Evolutionary conservation across 306 rosid species (phyloP).

Genomic region (Vigna hirtella): DNA sequence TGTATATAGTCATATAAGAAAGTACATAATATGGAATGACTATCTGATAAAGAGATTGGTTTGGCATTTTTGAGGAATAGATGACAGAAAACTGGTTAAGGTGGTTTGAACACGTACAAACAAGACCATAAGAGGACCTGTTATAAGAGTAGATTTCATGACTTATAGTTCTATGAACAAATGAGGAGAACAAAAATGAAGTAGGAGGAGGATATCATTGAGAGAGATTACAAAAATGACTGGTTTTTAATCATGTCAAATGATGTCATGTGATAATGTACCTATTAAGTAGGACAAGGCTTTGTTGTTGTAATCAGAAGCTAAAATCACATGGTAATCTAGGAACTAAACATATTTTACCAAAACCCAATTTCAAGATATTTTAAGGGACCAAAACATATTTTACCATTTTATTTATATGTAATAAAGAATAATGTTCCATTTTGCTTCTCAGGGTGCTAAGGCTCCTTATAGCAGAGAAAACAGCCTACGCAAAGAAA

Average conservation of each 20-base stretch:
- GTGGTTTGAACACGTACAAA: no score
- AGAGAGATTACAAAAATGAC: no score
- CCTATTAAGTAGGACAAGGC: no score
- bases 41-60: neutral
- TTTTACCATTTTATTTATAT: neutral
- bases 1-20: neutral
- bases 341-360: neutral
- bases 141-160: neutral
- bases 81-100: neutral
- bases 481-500: constrained; percentile 85
- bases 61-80: neutral
- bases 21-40: neutral
- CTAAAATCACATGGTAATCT: neutral
- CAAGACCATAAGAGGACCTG: neutral
- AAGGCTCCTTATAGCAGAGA: constrained; percentile 73
- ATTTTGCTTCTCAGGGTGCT: constrained; percentile 74
- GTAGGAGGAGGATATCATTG: neutral
- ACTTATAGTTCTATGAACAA: neutral
- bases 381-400: neutral
- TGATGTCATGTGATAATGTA: no score
- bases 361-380: neutral
- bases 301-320: no score
- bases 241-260: neutral
- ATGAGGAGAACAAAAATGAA: neutral
- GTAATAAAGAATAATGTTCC: constrained; percentile 30